A percentile compares a stretch with the other conserved stretches of the same genome.
These are phyloP conservation scores for Smittium mucronatum DNA, from an alignment of 371 early-diverging fungal species.

Conservation along the genomic window DNA sequence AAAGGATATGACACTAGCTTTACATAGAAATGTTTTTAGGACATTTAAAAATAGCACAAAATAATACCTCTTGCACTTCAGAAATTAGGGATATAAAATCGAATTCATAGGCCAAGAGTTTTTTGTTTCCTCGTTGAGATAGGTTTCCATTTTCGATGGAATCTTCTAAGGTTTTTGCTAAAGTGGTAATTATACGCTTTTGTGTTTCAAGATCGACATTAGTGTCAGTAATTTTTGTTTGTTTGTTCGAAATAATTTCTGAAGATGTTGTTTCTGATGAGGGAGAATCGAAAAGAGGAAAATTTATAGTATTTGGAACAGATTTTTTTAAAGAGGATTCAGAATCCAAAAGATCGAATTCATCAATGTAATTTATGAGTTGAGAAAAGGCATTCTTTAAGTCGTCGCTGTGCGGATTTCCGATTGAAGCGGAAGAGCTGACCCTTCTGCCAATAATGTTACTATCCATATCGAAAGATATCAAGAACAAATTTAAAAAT, in stretches of 20 bases:
- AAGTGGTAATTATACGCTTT: neutral
- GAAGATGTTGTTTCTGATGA: too few species aligned
- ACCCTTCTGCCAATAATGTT: too few species aligned
- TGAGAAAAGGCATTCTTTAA: neutral
- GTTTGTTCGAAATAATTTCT: neutral
- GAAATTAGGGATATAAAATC: neutral
- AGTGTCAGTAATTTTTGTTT: neutral
- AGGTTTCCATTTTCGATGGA: neutral
- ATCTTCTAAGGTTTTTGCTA: neutral
- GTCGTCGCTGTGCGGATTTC: neutral
- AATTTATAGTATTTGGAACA: too few species aligned
- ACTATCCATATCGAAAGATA: too few species aligned
- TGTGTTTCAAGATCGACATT: neutral
- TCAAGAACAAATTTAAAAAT: too few species aligned
- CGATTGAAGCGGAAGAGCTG: neutral
- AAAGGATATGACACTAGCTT: too few species aligned
- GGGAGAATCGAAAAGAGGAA: too few species aligned
- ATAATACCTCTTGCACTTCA: neutral
- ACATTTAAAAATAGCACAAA: too few species aligned
- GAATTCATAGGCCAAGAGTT: neutral
- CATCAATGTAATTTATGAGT: neutral
- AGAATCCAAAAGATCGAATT: neutral
- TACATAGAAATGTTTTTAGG: too few species aligned
- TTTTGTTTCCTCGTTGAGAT: neutral
- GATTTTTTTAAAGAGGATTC: neutral